phyloP scores from a whole-genome alignment of 169 alveolate genomes.

The Cryptosporidium sp. region DNA sequence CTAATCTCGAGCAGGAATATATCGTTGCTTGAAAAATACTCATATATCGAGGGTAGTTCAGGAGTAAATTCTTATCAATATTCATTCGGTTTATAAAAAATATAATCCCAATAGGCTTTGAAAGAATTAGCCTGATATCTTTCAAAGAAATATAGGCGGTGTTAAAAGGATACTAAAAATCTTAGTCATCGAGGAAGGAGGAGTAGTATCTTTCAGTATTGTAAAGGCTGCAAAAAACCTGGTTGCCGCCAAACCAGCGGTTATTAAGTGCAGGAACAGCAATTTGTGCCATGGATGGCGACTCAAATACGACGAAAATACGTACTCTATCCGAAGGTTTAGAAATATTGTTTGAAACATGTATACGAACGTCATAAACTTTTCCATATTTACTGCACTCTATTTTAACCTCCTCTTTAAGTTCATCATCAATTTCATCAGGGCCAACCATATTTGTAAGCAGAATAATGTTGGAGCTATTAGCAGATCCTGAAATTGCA shows the following conservation, averaged over 20 bases:
- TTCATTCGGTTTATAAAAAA: constrained; percentile 34
- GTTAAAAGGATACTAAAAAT: constrained; percentile 4
- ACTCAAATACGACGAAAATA: constrained; percentile 77
- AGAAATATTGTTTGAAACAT: constrained; percentile 46
- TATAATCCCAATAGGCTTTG: constrained; percentile 50
- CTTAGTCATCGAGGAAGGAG: constrained; percentile 64
- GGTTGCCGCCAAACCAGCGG: constrained; percentile 83
- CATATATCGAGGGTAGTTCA: constrained; percentile 28
- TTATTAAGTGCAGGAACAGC: constrained; percentile 80
- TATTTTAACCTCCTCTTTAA: constrained; percentile 77
- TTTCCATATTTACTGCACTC: constrained; percentile 80
- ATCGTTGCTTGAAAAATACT: constrained; percentile 33
- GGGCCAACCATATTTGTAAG: constrained; percentile 80
- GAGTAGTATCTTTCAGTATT: constrained; percentile 75
- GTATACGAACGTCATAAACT: constrained; percentile 76
- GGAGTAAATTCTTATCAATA: constrained; percentile 36
- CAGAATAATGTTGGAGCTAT: constrained; percentile 56
- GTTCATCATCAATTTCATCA: constrained; percentile 79
- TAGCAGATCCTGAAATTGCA: constrained; percentile 21
- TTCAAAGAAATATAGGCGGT: constrained; percentile 33
- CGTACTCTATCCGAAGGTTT: constrained; percentile 75
- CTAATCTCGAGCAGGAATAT: constrained; percentile 38
- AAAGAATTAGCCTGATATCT: constrained; percentile 42
- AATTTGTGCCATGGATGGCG: constrained; percentile 74
- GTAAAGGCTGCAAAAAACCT: constrained; percentile 76